Evolutionary conservation across 495 filamentous ascomycete genomes (phyloP).

Genomic region (Aspergillus diversus): DNA sequence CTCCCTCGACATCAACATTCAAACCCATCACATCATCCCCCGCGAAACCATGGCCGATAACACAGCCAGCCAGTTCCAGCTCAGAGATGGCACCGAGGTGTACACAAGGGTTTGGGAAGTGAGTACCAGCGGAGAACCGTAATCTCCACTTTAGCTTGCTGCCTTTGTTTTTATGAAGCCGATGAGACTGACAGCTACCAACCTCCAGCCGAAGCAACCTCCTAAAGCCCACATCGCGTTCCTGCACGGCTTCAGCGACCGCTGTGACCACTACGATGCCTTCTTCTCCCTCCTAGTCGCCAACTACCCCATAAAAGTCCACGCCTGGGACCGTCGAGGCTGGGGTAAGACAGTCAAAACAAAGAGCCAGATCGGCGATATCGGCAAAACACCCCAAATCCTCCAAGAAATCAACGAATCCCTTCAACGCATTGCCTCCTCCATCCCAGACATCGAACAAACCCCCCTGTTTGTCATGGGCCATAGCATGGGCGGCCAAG

Average conservation of each 20-base stretch:
- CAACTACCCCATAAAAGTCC: slow-evolving; percentile 9
- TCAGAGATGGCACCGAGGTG: slow-evolving; percentile 4
- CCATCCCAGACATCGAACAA: slow-evolving; percentile 23
- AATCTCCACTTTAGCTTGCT: background rate
- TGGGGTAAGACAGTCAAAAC: slow-evolving; percentile 6
- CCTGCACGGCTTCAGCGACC: slow-evolving; percentile 17
- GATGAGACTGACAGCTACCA: background rate
- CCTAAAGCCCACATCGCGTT: slow-evolving; percentile 6
- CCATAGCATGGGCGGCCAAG: slow-evolving; percentile 78
- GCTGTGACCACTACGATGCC: slow-evolving; percentile 11
- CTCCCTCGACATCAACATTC: too few relatives aligned
- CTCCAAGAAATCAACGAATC: slow-evolving; percentile 11
- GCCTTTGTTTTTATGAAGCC: background rate
- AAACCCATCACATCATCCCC: background rate
- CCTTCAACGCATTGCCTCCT: slow-evolving; percentile 48
- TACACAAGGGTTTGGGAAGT: slow-evolving; percentile 11
- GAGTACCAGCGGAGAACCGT: slow-evolving; percentile 2
- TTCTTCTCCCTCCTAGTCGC: slow-evolving; percentile 8
- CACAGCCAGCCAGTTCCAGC: slow-evolving; percentile 2
- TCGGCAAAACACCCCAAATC: slow-evolving; percentile 2
- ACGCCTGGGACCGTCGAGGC: slow-evolving; percentile 11
- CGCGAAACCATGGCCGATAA: background rate
- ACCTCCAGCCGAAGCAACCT: background rate
- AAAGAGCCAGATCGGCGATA: background rate
- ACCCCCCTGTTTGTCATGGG: slow-evolving; percentile 77